Percentiles rank a stretch among this genome's conserved stretches.
These are phyloP conservation scores for Umbellularia californica DNA, from an alignment of 164 flowering plant species.

Conservation along the genomic window DNA sequence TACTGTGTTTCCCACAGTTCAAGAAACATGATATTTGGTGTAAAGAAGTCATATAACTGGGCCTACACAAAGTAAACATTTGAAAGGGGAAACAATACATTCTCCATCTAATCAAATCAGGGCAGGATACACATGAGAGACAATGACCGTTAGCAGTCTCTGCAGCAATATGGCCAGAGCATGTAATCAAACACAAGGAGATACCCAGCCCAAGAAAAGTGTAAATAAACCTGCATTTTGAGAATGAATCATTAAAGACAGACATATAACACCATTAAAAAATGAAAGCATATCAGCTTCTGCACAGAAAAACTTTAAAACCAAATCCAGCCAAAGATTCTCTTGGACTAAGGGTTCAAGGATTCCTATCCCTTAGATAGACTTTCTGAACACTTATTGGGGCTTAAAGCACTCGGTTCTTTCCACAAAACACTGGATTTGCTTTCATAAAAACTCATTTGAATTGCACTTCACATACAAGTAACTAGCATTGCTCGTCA, in stretches of 20 bases:
- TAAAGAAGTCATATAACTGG: not conserved
- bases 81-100: not conserved
- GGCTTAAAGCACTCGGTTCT: no score
- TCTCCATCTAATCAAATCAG: not conserved
- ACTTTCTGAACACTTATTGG: no score
- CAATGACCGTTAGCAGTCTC: conserved; percentile 79
- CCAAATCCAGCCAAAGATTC: not conserved
- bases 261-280: not conserved
- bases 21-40: not conserved
- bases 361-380: no score
- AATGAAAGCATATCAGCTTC: not conserved
- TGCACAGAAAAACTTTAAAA: not conserved
- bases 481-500: no score
- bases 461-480: no score
- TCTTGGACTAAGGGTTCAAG: not conserved
- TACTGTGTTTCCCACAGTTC: not conserved
- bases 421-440: no score
- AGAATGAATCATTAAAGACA: not conserved
- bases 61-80: not conserved
- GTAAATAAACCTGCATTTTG: conserved; percentile 66
- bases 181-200: conserved; percentile 54
- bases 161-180: conserved; percentile 87
- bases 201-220: conserved; percentile 67
- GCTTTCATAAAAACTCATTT: no score
- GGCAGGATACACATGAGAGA: conserved; percentile 73